Percentiles rank a stretch among this genome's conserved stretches.
Conservation (phyloP, 495 filamentous ascomycete species). For the Cercophora scortea region DNA sequence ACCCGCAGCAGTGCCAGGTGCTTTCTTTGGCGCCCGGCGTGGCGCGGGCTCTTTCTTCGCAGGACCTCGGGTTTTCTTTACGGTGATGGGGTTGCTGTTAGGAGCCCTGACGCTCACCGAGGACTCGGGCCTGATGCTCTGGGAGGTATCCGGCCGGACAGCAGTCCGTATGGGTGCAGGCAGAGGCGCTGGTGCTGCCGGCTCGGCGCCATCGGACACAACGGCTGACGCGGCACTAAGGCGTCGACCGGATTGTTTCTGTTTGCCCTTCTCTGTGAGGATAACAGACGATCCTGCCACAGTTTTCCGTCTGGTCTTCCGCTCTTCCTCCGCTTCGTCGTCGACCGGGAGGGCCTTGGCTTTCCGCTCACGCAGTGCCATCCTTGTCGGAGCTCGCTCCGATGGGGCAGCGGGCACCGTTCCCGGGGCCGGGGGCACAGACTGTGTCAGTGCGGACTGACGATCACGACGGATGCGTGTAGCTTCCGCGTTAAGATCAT, state of each 20-base stretch:
- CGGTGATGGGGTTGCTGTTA: conserved; percentile 19
- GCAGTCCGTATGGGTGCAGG: conserved; percentile 11
- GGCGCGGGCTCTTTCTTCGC: conserved; percentile 29
- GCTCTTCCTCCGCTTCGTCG: conserved; percentile 47
- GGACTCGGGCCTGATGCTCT: conserved; percentile 30
- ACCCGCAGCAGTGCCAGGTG: conserved; percentile 16
- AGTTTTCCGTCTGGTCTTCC: conserved; percentile 55
- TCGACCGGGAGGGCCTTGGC: conserved; percentile 33
- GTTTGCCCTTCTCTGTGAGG: conserved; percentile 33
- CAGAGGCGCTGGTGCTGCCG: conserved; percentile 1
- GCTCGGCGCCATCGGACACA: conserved; percentile 15
- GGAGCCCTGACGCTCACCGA: conserved; percentile 26
- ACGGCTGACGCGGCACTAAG: conserved; percentile 33
- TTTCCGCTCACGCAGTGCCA: conserved; percentile 69
- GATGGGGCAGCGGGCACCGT: conserved; percentile 22
- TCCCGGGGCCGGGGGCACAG: conserved; percentile 19
- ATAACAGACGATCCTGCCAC: conserved; percentile 49
- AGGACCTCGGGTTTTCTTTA: conserved; percentile 19
- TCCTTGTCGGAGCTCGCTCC: conserved; percentile 45
- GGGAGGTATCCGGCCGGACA: conserved; percentile 28
- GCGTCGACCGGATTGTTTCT: conserved; percentile 24
- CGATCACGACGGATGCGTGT: conserved; percentile 54
- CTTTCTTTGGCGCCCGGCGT: conserved; percentile 32
- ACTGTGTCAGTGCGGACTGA: conserved; percentile 38
- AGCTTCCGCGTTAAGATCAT: conserved; percentile 66